Percentiles rank a stretch among this genome's conserved stretches.
Conservation (phyloP, 225 moss, liverwort and hornwort species). For the Climacium dendroides region DNA sequence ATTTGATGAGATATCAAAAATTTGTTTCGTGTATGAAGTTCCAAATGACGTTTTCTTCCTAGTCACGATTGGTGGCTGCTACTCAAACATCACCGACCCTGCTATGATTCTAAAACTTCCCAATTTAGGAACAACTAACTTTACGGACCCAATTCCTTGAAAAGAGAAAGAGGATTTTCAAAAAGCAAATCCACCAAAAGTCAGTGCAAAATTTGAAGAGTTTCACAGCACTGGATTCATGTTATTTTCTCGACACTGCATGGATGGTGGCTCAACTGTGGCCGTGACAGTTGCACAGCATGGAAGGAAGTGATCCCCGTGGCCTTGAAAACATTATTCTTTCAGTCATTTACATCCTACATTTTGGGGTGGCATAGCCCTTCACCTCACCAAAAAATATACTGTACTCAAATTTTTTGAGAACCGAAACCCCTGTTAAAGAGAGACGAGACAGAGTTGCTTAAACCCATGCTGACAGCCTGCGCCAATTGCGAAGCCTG, state of each 20-base stretch:
- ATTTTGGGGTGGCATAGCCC: background rate
- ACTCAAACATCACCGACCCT: background rate
- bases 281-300: background rate
- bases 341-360: background rate
- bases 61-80: background rate
- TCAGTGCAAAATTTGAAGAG: background rate
- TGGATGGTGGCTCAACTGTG: background rate
- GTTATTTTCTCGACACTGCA: background rate
- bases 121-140: background rate
- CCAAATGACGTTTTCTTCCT: background rate
- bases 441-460: conserved; percentile 51
- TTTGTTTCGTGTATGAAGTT: background rate
- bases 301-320: background rate
- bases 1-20: too few species aligned
- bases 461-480: conserved; percentile 65
- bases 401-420: conserved; percentile 13
- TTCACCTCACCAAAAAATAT: background rate
- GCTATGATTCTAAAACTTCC: background rate
- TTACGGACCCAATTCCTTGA: background rate
- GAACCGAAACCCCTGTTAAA: conserved; percentile 30
- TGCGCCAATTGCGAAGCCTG: conserved; percentile 82
- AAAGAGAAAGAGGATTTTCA: background rate
- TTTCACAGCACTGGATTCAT: background rate
- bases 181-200: background rate
- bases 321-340: background rate